Evolutionary conservation across 176 grass and related monocot species (phyloP).

Genomic region (Triticum timopheevii): DNA sequence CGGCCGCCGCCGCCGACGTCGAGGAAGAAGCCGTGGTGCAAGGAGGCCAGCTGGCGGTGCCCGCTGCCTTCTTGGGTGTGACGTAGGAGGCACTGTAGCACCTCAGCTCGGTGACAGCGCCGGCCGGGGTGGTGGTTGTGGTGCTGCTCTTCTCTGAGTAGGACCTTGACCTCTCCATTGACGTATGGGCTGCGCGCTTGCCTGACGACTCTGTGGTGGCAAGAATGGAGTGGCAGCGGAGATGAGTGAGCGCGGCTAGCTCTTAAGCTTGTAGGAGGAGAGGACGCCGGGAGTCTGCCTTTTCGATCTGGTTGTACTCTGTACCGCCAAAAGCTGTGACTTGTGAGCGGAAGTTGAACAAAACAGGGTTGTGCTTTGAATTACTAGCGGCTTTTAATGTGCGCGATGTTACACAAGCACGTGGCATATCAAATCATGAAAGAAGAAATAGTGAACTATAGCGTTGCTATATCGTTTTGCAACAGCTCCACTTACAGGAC

Average conservation of each 20-base stretch:
- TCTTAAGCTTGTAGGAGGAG: constrained; percentile 15
- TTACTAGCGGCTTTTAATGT: too few relatives aligned
- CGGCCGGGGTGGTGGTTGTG: not conserved
- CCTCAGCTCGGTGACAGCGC: constrained; percentile 19
- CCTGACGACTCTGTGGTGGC: not conserved
- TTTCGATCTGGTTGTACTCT: not conserved
- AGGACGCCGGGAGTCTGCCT: not conserved
- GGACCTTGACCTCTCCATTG: constrained; percentile 39
- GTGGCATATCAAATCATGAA: too few relatives aligned
- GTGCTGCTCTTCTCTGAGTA: constrained; percentile 4
- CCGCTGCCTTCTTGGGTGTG: constrained; percentile 34
- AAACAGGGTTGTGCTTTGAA: not conserved
- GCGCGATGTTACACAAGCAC: too few relatives aligned
- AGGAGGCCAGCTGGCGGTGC: not conserved
- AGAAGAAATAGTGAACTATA: too few relatives aligned
- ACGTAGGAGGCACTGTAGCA: constrained; percentile 49
- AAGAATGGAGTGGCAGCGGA: not conserved
- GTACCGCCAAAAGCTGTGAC: not conserved
- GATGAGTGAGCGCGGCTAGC: not conserved
- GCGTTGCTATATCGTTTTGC: too few relatives aligned
- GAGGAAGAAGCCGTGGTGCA: constrained; percentile 23
- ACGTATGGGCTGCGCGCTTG: not conserved
- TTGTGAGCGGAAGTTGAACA: not conserved
- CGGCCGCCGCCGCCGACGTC: not conserved
- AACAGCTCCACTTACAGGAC: too few relatives aligned